These are phyloP conservation scores for Phlebiopsis flavidoalba DNA, from an alignment of 768 basidiomycete species.

Conservation along the genomic window DNA sequence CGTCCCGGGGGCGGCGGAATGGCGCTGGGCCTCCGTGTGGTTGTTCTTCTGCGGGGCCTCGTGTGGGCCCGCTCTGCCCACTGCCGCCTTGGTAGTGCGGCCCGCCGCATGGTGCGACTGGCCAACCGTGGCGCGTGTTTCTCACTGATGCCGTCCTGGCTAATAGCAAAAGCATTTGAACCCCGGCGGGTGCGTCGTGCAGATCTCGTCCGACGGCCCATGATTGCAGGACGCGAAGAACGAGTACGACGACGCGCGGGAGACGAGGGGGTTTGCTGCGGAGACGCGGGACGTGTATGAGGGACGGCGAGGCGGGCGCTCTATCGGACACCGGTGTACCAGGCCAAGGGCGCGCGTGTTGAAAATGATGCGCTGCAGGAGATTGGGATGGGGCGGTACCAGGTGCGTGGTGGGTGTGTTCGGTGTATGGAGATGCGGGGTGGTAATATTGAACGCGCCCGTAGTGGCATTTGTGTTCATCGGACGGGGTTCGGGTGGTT, in stretches of 20 bases:
- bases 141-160: too few species aligned
- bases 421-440: not conserved
- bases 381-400: slow-evolving; percentile 55
- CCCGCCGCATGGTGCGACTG: too few species aligned
- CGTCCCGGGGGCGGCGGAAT: too few species aligned
- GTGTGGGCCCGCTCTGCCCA: too few species aligned
- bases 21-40: too few species aligned
- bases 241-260: not conserved
- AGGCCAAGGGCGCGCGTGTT: slow-evolving; percentile 40
- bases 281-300: slow-evolving; percentile 25
- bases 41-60: too few species aligned
- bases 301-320: slow-evolving; percentile 25
- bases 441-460: too few species aligned
- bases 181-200: too few species aligned
- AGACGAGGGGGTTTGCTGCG: not conserved
- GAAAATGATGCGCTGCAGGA: slow-evolving; percentile 44
- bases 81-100: too few species aligned
- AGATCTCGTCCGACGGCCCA: not conserved
- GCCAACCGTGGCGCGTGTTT: too few species aligned
- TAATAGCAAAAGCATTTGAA: too few species aligned
- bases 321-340: slow-evolving; percentile 48
- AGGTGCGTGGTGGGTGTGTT: slow-evolving; percentile 30
- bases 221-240: not conserved
- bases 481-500: slow-evolving; percentile 71
- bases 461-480: slow-evolving; percentile 60